Conservation (phyloP, 805 yeast genomes). For the Suhomyces prunicola region DNA sequence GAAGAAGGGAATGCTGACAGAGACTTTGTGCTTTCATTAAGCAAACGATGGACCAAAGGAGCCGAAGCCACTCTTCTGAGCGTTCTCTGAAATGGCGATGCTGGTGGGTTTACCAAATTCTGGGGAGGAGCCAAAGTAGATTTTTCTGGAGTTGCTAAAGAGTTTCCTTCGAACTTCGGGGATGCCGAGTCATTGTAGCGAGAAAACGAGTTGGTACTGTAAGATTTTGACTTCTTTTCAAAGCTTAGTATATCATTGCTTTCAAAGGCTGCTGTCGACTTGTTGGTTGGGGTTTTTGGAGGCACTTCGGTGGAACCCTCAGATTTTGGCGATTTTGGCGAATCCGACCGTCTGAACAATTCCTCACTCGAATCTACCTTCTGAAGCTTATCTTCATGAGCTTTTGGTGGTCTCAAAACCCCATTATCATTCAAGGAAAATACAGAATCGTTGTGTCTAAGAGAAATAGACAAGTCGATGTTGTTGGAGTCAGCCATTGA, state of each 20-base stretch:
- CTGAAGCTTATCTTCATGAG: slow-evolving; percentile 4
- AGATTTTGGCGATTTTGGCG: slow-evolving; percentile 4
- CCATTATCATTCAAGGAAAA: slow-evolving; percentile 22
- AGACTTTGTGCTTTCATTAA: slow-evolving; percentile 19
- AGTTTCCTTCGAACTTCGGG: too few species aligned
- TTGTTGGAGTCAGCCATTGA: slow-evolving; percentile 17
- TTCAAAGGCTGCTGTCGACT: neutral
- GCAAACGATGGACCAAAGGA: slow-evolving; percentile 53
- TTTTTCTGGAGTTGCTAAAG: neutral
- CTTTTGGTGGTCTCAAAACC: slow-evolving; percentile 21
- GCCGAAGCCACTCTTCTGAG: slow-evolving; percentile 82
- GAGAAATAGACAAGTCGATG: slow-evolving; percentile 29
- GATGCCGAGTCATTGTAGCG: too few species aligned
- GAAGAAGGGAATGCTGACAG: neutral
- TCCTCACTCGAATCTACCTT: neutral
- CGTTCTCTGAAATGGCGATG: slow-evolving; percentile 26
- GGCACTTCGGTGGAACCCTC: neutral
- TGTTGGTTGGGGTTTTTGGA: slow-evolving; percentile 6
- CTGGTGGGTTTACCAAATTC: slow-evolving; percentile 6
- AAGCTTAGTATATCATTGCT: neutral
- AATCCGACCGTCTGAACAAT: neutral
- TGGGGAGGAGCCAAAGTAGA: slow-evolving; percentile 9
- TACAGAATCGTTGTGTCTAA: slow-evolving; percentile 39
- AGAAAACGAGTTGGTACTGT: too few species aligned
- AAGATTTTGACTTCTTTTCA: neutral